Base-by-base conservation (phyloP, 2,329 filamentous ascomycete species). In the Talaromyces sp. region DNA sequence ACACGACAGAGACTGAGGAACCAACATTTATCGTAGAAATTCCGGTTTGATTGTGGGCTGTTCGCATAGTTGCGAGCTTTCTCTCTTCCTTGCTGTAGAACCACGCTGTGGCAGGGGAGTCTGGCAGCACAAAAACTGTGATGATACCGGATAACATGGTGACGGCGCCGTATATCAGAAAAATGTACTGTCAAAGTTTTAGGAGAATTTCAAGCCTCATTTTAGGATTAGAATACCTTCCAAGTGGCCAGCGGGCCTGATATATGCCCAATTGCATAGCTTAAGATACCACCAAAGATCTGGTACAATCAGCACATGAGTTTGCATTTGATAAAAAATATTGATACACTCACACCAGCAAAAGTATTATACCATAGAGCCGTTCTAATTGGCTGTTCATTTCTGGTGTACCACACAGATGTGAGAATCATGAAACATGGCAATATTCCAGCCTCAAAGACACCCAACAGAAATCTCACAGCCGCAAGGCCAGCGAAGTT, bases 361-460 rank as follows among this genome's bases (percentile, higher is more conserved):
- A 61, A 61, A 52, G 59, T 63, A 41, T 57, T 63, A 27, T 52
- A 37, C 52, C 52, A 56, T 37, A 56, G 52, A 56, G 52, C 52
- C 52, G 52, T 56, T 11, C 52, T 56, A 19, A 56, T 37, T 22
- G 52, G 52, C 19, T 56, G 52, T 22, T 56, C 52, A 3, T 56
- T 56, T 13, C 52, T 56, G 22, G 31, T 14, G 33, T 37, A 56
- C 52, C 52, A 56, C 16, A 56, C 52, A 14, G 52, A 56, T 5
- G 52, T 56, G 33, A 56, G 52, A 11, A 56, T 31, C 52, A 56
- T 56, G 31, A 56, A 56, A 13, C 52, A 37, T 2, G 52, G 52
- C 52, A 56, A 56, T 9, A 56, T 56, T 37, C 52, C 52, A 35
- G 62, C 62, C 52, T 63, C 62, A 39, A 63, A 63, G 27, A 63